These are phyloP conservation scores for Crithidia expoeki DNA, from an alignment of 208 protist genomes.

Conservation along the genomic window DNA sequence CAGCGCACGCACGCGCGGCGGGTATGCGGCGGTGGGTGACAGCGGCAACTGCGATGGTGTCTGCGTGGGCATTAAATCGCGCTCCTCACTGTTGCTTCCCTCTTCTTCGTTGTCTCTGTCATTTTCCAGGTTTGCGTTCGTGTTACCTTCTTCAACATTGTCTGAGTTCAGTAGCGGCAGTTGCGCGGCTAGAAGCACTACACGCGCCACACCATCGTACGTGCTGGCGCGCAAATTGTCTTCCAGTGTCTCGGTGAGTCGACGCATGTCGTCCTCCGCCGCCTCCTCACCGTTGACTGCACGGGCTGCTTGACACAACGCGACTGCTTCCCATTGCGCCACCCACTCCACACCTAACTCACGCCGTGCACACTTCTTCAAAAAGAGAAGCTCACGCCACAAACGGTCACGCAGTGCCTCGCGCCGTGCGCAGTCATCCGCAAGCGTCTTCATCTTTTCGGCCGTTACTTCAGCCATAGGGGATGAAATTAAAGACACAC, in stretches of 20 bases:
- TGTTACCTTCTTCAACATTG: no score
- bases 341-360: slow-evolving; percentile 29
- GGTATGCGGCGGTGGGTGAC: slow-evolving; percentile 6
- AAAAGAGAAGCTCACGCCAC: slow-evolving; percentile 45
- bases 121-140: no score
- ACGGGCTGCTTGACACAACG: background rate
- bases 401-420: slow-evolving; percentile 37
- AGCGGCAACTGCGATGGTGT: background rate
- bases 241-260: background rate
- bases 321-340: slow-evolving; percentile 13
- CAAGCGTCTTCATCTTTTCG: slow-evolving; percentile 12
- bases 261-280: background rate
- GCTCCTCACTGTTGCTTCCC: no score
- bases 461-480: slow-evolving; percentile 16
- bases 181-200: slow-evolving; percentile 8
- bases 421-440: slow-evolving; percentile 23
- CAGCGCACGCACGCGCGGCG: slow-evolving; percentile 27
- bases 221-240: slow-evolving; percentile 17
- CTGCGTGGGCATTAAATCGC: background rate
- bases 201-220: slow-evolving; percentile 22
- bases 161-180: background rate
- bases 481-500: slow-evolving; percentile 3
- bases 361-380: slow-evolving; percentile 40
- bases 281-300: background rate
- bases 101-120: no score